Percentiles rank a stretch among this genome's conserved stretches.
phyloP scores from a whole-genome alignment of 306 rosid species.

The Quercus variabilis region DNA sequence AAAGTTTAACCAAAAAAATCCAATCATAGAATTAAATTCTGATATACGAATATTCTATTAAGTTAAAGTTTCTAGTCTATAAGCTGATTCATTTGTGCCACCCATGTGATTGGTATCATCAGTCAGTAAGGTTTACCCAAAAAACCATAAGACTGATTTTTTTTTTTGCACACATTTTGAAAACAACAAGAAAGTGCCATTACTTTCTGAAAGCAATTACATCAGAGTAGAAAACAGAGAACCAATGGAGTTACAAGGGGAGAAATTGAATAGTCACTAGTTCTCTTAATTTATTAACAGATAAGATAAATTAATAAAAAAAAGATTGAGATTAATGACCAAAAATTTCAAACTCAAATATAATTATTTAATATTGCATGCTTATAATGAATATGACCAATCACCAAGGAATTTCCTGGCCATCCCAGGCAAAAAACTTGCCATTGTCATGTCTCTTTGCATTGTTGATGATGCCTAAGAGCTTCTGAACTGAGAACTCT shows the following conservation, averaged over 20 bases:
- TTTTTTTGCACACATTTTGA: background rate
- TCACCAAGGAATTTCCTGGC: slow-evolving; percentile 95
- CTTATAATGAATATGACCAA: background rate
- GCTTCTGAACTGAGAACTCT: slow-evolving; percentile 78
- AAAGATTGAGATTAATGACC: background rate
- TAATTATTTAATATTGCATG: background rate
- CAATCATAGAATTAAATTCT: too few species aligned
- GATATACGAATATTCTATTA: too few species aligned
- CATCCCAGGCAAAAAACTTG: slow-evolving; percentile 95
- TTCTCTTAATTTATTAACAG: background rate
- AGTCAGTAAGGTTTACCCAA: too few species aligned
- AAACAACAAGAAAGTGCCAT: background rate
- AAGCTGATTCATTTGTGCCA: too few species aligned
- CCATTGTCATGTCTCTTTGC: slow-evolving; percentile 76
- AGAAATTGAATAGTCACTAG: background rate
- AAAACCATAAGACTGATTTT: too few species aligned
- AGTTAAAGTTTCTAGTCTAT: too few species aligned
- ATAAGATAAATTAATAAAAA: background rate
- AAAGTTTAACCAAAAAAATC: too few species aligned
- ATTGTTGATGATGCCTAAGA: slow-evolving; percentile 57
- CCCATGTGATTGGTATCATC: too few species aligned
- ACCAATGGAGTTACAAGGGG: background rate
- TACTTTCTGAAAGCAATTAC: background rate
- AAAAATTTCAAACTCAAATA: background rate
- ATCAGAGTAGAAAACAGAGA: background rate